Conservation (phyloP, 345 rosid species). For the Aquilaria yunnanensis region DNA sequence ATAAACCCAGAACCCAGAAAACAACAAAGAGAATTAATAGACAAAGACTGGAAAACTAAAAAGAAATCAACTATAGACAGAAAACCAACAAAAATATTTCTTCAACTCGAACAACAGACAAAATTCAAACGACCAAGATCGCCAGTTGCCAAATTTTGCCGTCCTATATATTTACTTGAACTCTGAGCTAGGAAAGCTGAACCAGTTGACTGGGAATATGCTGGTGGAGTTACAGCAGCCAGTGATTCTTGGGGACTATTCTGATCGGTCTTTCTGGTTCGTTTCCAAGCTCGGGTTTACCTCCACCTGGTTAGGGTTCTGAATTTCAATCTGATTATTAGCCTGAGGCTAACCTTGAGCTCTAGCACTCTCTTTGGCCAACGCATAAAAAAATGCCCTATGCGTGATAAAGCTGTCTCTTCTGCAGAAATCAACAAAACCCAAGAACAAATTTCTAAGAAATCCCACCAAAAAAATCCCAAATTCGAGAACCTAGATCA, state of each 20-base stretch:
- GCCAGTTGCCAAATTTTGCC: constrained; percentile 13
- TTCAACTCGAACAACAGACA: constrained; percentile 26
- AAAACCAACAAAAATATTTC: constrained; percentile 20
- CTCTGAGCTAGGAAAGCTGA: constrained; percentile 38
- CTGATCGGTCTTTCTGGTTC: constrained; percentile 21
- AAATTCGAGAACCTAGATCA: constrained; percentile 1
- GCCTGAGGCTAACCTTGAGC: constrained; percentile 22
- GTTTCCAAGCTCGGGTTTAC: constrained; percentile 23
- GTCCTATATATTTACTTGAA: constrained; percentile 33
- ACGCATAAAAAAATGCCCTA: constrained; percentile 88
- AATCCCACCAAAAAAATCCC: constrained; percentile 13
- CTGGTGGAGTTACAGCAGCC: constrained; percentile 26
- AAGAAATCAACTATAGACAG: constrained; percentile 31
- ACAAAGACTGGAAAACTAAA: constrained; percentile 56
- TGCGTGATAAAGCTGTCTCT: no score
- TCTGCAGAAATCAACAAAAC: background rate
- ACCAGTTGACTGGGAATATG: constrained; percentile 25
- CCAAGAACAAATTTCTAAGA: background rate
- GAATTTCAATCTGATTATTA: constrained; percentile 4
- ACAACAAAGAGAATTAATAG: constrained; percentile 46
- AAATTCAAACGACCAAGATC: constrained; percentile 12
- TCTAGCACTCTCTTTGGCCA: constrained; percentile 78
- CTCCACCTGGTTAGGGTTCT: constrained; percentile 23
- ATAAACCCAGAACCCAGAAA: constrained; percentile 2
- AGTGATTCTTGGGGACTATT: constrained; percentile 15